Conservation (phyloP, 2,329 filamentous ascomycete genomes). For the Pseudodiploospora longispora region DNA sequence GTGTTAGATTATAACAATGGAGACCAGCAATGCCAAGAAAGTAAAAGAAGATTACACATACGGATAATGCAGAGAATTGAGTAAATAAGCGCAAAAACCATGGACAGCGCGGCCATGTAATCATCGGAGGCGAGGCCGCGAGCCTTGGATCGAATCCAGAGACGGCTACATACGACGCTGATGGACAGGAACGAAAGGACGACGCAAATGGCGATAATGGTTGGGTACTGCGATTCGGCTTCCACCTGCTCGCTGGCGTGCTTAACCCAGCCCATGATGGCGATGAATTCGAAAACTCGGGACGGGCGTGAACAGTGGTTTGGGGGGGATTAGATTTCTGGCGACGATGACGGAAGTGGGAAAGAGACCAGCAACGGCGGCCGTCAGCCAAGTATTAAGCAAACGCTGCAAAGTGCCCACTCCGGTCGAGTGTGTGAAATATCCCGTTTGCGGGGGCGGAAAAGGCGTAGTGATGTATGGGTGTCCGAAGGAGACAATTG, state of each 20-base stretch:
- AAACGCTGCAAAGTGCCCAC: no score
- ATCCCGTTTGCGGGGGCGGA: no score
- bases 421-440: no score
- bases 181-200: constrained; percentile 35
- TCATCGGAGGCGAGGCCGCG: constrained; percentile 41
- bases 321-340: neutral
- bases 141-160: constrained; percentile 33
- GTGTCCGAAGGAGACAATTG: no score
- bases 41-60: constrained; percentile 20
- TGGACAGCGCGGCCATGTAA: constrained; percentile 31
- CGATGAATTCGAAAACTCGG: neutral
- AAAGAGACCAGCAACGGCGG: no score
- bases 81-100: constrained; percentile 40
- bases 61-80: constrained; percentile 41
- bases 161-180: constrained; percentile 30
- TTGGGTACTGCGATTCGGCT: constrained; percentile 36
- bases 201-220: constrained; percentile 41
- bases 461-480: no score
- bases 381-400: no score
- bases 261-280: constrained; percentile 41
- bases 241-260: constrained; percentile 40
- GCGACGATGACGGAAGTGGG: neutral
- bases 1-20: neutral
- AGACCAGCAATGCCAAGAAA: neutral
- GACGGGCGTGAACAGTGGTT: neutral